These are phyloP conservation scores for Filobasidium uniguttulatum DNA, from an alignment of 1,284 basidiomycete genomes.

Conservation along the genomic window DNA sequence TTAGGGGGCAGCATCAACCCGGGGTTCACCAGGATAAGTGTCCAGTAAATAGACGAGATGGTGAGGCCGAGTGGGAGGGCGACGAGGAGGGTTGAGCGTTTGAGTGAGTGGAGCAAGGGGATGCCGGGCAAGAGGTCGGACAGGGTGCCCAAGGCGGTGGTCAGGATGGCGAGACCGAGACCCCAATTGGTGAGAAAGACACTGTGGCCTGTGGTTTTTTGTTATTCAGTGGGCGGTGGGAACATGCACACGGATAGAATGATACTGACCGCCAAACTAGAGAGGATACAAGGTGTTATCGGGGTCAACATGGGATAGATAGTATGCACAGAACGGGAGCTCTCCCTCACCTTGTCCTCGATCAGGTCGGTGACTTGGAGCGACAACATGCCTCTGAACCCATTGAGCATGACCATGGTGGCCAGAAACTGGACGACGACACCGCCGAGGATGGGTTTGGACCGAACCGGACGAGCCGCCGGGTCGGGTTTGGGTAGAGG, in stretches of 20 bases:
- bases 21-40: conserved; percentile 45
- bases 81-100: conserved; percentile 48
- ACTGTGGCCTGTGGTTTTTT: too few relatives aligned
- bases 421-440: conserved; percentile 13
- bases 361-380: conserved; percentile 20
- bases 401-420: conserved; percentile 30
- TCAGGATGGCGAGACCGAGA: conserved; percentile 44
- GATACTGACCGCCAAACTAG: conserved; percentile 28
- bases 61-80: conserved; percentile 53
- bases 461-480: conserved; percentile 9
- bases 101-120: conserved; percentile 40
- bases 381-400: conserved; percentile 23
- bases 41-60: conserved; percentile 60
- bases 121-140: conserved; percentile 44
- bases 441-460: conserved; percentile 11
- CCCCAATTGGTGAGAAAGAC: conserved; percentile 63
- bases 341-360: conserved; percentile 21
- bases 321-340: neutral
- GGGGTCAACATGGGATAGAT: too few relatives aligned
- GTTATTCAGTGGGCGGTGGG: too few relatives aligned
- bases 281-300: too few relatives aligned
- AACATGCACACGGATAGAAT: too few relatives aligned
- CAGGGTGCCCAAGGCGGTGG: conserved; percentile 43
- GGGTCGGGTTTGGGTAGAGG: conserved; percentile 8
- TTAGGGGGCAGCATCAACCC: conserved; percentile 41